Base-by-base conservation (phyloP, 2,329 filamentous ascomycete species). In the Decorospora gaudefroyi region DNA sequence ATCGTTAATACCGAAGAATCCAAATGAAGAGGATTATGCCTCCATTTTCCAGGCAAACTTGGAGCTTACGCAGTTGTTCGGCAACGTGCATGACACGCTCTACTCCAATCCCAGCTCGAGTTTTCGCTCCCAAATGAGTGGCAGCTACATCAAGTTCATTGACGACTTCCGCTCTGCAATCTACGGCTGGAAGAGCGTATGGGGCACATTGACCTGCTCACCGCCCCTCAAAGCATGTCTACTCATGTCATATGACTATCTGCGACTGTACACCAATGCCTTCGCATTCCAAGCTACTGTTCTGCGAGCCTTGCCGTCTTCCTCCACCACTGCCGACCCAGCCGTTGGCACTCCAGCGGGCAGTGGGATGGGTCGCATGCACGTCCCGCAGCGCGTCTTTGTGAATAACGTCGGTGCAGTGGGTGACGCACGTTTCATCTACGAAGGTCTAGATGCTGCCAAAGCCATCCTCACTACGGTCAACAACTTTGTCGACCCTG, bases 211-310 rank as follows among this genome's bases (percentile, higher is more conserved):
- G 18, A 80, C 78, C 28, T 87, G 85, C 60, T 85, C 84, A 1
- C 76, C 81, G 1, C 79, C 81, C 4, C 78, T 88, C 51, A 87
- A 87, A 62, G 81, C 82, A 3, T 86, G 81, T 4, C 69, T 89
- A 2, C 74, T 87, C 16, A 76, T 89, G 59, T 86, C 84, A 0
- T 88, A 87, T 59, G 84, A 88, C 55, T 89, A 88, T 59, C 71
- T 89, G 1, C 78, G 85, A 5, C 75, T 89, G 1, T 89, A 89
- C 64, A 86, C 85, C 35, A 88, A 87, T 46, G 85, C 86, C 0
- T 89, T 88, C 61, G 86, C 85, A 1, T 88, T 88, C 54, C 86
- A 89, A 62, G 85, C 86, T 2, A 86, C 84, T 1, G 81, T 80
- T 15, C 72, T 75, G 16, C 70, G 74, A 21, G 73, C 73, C 10